These are phyloP conservation scores for Sphagnum tenellum DNA, from an alignment of 225 moss, liverwort and hornwort species.

Conservation along the genomic window DNA sequence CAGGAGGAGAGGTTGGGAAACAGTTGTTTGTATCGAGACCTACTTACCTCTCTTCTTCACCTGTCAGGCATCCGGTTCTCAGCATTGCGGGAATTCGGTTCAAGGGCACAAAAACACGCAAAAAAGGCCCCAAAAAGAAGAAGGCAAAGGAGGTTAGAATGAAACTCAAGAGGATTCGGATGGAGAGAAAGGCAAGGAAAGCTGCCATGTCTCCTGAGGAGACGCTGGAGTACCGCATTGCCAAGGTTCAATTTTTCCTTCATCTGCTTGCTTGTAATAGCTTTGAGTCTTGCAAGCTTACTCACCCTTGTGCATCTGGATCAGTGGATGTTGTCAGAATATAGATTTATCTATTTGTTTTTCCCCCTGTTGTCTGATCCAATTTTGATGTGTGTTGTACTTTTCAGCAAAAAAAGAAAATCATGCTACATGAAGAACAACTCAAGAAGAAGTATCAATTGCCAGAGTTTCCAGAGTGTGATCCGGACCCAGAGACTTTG, in stretches of 20 bases:
- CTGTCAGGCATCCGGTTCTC: conserved; percentile 23
- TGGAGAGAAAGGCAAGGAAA: conserved; percentile 24
- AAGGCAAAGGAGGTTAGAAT: conserved; percentile 31
- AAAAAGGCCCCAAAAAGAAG: conserved; percentile 23
- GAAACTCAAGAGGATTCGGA: conserved; percentile 31
- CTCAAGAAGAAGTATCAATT: conserved; percentile 84
- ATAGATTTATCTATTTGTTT: background rate
- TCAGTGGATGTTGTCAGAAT: background rate
- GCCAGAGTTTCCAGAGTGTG: conserved; percentile 74
- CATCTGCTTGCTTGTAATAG: no score
- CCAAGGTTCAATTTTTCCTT: conserved; percentile 14
- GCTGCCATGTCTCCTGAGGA: conserved; percentile 39
- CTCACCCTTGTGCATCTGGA: background rate
- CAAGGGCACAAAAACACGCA: conserved; percentile 30
- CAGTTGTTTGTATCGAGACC: conserved; percentile 23
- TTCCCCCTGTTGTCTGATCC: background rate
- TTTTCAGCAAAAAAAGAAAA: conserved; percentile 68
- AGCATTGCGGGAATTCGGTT: conserved; percentile 32
- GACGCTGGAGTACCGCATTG: conserved; percentile 24
- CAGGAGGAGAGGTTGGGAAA: conserved; percentile 9
- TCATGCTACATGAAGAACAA: conserved; percentile 54
- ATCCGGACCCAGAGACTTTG: conserved; percentile 76
- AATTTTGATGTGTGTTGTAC: background rate
- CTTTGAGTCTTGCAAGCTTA: no score
- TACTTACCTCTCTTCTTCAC: background rate